These are phyloP conservation scores for Podospora appendiculata DNA, from an alignment of 495 filamentous ascomycete species.

Conservation along the genomic window DNA sequence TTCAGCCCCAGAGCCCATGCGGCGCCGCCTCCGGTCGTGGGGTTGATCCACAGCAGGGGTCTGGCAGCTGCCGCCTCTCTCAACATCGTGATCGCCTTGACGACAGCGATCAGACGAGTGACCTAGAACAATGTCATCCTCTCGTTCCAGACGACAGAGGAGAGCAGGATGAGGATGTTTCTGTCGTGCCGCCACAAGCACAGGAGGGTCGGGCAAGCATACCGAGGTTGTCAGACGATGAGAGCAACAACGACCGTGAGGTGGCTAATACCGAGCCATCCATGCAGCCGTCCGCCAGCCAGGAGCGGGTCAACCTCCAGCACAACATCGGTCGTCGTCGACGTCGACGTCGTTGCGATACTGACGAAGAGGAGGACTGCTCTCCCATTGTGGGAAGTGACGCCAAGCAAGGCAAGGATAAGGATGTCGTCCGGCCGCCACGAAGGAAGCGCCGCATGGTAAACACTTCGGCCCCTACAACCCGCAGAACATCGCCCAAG, in stretches of 20 bases:
- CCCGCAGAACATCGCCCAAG: too few relatives aligned
- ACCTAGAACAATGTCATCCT: slow-evolving; percentile 3
- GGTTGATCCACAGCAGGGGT: slow-evolving; percentile 4
- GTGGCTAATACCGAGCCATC: slow-evolving; percentile 3
- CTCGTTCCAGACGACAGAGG: slow-evolving; percentile 6
- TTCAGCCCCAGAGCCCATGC: slow-evolving; percentile 6
- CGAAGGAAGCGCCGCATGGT: too few relatives aligned
- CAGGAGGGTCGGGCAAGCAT: slow-evolving; percentile 2
- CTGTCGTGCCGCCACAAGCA: neutral
- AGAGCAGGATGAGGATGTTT: slow-evolving; percentile 6
- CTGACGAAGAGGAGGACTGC: slow-evolving; percentile 4
- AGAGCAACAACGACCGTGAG: slow-evolving; percentile 1
- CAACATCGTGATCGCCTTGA: slow-evolving; percentile 1
- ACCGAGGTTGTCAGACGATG: slow-evolving; percentile 4
- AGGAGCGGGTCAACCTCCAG: slow-evolving; percentile 1
- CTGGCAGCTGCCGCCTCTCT: slow-evolving; percentile 4
- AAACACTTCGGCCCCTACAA: too few relatives aligned
- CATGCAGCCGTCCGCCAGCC: slow-evolving; percentile 8
- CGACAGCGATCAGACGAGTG: slow-evolving; percentile 4
- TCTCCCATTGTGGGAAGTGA: too few relatives aligned
- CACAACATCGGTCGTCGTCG: slow-evolving; percentile 4
- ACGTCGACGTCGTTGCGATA: slow-evolving; percentile 4
- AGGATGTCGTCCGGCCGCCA: too few relatives aligned
- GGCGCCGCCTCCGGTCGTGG: slow-evolving; percentile 4
- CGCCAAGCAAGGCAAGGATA: neutral